Evolutionary conservation across 2,329 filamentous ascomycete genomes (phyloP).

Genomic region (Hymenotorrendiella dingleyae): DNA sequence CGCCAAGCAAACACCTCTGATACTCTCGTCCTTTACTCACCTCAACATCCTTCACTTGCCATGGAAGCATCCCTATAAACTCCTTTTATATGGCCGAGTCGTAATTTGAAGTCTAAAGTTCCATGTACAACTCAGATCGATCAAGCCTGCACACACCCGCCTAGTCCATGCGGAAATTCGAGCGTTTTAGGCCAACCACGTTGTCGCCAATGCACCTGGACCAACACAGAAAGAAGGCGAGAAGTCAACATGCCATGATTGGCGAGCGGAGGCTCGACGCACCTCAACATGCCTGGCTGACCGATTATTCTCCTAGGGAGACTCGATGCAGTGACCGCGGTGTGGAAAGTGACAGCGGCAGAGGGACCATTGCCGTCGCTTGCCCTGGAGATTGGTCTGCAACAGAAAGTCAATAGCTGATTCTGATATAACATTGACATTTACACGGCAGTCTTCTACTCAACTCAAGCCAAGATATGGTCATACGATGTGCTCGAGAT

Average conservation of each 20-base stretch:
- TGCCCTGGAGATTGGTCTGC: neutral
- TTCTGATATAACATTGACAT: no score
- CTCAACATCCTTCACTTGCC: no score
- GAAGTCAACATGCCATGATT: slow-evolving; percentile 13
- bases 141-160: slow-evolving; percentile 22
- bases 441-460: no score
- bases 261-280: slow-evolving; percentile 11
- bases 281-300: slow-evolving; percentile 17
- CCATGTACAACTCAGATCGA: slow-evolving; percentile 17
- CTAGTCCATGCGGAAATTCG: slow-evolving; percentile 19
- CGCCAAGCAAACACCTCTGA: no score
- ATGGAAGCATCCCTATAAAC: no score
- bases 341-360: slow-evolving; percentile 9
- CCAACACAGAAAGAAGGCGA: slow-evolving; percentile 24
- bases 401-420: no score
- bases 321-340: slow-evolving; percentile 20
- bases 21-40: no score
- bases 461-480: no score
- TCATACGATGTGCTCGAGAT: no score
- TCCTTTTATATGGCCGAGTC: slow-evolving; percentile 28
- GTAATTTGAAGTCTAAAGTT: slow-evolving; percentile 17
- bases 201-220: slow-evolving; percentile 24
- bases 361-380: neutral
- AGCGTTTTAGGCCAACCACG: slow-evolving; percentile 24
- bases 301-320: slow-evolving; percentile 13